Percentiles rank a stretch among this genome's conserved stretches.
These are phyloP conservation scores for Canavalia gladiata DNA, from an alignment of 306 rosid genomes.

Conservation along the genomic window DNA sequence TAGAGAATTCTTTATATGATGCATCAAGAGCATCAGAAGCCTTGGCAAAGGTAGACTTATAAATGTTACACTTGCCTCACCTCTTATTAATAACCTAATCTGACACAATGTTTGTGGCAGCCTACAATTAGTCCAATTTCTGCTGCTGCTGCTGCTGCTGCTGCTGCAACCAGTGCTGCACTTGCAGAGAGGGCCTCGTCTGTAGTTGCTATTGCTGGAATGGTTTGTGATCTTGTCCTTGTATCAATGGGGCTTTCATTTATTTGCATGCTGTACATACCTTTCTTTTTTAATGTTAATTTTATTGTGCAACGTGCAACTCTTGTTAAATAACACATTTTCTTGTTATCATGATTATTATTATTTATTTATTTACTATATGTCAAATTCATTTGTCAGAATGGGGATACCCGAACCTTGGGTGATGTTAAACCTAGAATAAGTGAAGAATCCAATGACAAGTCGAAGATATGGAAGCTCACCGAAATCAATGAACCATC, in stretches of 20 bases:
- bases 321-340: not conserved
- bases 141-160: slow-evolving; percentile 77
- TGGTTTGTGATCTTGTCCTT: slow-evolving; percentile 72
- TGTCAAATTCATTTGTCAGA: slow-evolving; percentile 60
- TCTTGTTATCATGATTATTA: not conserved
- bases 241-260: slow-evolving; percentile 18
- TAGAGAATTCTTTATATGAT: slow-evolving; percentile 85
- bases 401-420: slow-evolving; percentile 84
- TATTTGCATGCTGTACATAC: slow-evolving; percentile 15
- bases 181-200: slow-evolving; percentile 81
- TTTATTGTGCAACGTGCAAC: slow-evolving; percentile 20
- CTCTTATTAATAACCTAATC: slow-evolving; percentile 7
- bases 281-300: not conserved
- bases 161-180: slow-evolving; percentile 72
- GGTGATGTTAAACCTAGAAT: slow-evolving; percentile 97
- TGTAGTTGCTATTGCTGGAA: slow-evolving; percentile 78
- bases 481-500: slow-evolving; percentile 89
- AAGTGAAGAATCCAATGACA: slow-evolving; percentile 93
- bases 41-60: slow-evolving; percentile 74
- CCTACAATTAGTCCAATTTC: slow-evolving; percentile 86
- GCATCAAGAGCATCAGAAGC: slow-evolving; percentile 84
- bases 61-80: slow-evolving; percentile 17
- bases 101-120: slow-evolving; percentile 58
- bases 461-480: slow-evolving; percentile 98
- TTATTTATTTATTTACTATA: not conserved